Percentiles rank a stretch among this genome's conserved stretches.
Conservation (phyloP, 2,329 filamentous ascomycete genomes). For the Colletotrichum euphorbiae region DNA sequence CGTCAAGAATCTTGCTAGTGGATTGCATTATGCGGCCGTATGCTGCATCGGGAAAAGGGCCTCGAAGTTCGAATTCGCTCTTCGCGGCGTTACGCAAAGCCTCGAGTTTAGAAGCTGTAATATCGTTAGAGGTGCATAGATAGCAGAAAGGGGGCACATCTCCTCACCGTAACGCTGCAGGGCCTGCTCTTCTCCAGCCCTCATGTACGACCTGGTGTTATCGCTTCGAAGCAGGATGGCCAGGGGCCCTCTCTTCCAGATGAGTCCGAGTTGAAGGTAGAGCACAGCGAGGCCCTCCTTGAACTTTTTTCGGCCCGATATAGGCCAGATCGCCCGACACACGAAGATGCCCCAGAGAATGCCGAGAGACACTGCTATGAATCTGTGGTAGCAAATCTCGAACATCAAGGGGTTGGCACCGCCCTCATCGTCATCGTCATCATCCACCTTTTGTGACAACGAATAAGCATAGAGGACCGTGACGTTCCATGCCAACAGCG, state of each 20-base stretch:
- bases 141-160: background rate
- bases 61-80: slow-evolving; percentile 89
- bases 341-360: slow-evolving; percentile 94
- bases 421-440: slow-evolving; percentile 89
- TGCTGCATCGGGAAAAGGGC: slow-evolving; percentile 82
- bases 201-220: slow-evolving; percentile 78
- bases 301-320: slow-evolving; percentile 88
- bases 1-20: slow-evolving; percentile 87
- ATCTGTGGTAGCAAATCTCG: slow-evolving; percentile 88
- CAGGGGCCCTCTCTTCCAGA: slow-evolving; percentile 95
- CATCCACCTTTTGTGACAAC: slow-evolving; percentile 80
- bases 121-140: slow-evolving; percentile 5
- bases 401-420: slow-evolving; percentile 85
- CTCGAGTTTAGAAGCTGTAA: slow-evolving; percentile 73
- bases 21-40: slow-evolving; percentile 81
- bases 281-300: slow-evolving; percentile 90
- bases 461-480: slow-evolving; percentile 95
- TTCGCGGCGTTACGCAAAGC: slow-evolving; percentile 77
- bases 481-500: slow-evolving; percentile 95
- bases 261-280: slow-evolving; percentile 93
- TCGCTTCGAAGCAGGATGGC: slow-evolving; percentile 75
- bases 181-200: slow-evolving; percentile 86
- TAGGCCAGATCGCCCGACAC: slow-evolving; percentile 92
- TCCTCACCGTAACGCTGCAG: slow-evolving; percentile 78
- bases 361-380: slow-evolving; percentile 86